Base-by-base conservation (phyloP, 192 early-diverging fungal genomes). In the Rhizoclosmatium sp. region DNA sequence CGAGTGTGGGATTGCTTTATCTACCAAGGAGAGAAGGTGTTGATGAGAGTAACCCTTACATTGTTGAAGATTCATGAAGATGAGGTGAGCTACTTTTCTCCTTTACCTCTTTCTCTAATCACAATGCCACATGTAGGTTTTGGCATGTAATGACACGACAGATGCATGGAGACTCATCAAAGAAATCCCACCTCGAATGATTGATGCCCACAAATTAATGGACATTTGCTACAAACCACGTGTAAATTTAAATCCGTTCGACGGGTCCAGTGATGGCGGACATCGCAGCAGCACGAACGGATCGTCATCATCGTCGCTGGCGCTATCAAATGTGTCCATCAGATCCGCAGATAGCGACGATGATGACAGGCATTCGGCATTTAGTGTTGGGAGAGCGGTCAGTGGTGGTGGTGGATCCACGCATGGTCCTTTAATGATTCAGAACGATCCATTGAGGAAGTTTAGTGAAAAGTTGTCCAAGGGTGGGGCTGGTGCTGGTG, bases 1-100 rank as follows among this genome's bases (percentile, higher is more conserved):
- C 87, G 94, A 44, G 89, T 94, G 10, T 95, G 94, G 94, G 94
- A 95, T 88, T 86, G 88, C 64, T 93, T 95, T 72, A 89, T 92
- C 67, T 93, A 91, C 86, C 59, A 91, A 91, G 84, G 87, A 56
- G 86, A 86, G 56, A 93, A 93, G 77, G 89, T 94, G 7, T 75
- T 96, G 9, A 93, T 92, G 74, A 88, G 93, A 0, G 88, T 95
- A 5, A 91, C 92, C 2, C 83, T 96, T 14, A 90, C 93, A 1
- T 87, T 96, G 47, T 81, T 96, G 51, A 83, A 90, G 69, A 69
- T 92, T 31, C 90, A 93, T 78, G 91, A 94, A 69, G 66, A 81
- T 19, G 83, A 88, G 49, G 73, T 69, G 0, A 16, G 51, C 16
- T 16, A 54, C 51, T 54, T 54, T 54, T 54, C 16, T 54, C 16